Percentiles rank a stretch among this genome's conserved stretches.
phyloP scores from a whole-genome alignment of 352 stramenopile genomes.

The Phytophthora fragariaefolia region DNA sequence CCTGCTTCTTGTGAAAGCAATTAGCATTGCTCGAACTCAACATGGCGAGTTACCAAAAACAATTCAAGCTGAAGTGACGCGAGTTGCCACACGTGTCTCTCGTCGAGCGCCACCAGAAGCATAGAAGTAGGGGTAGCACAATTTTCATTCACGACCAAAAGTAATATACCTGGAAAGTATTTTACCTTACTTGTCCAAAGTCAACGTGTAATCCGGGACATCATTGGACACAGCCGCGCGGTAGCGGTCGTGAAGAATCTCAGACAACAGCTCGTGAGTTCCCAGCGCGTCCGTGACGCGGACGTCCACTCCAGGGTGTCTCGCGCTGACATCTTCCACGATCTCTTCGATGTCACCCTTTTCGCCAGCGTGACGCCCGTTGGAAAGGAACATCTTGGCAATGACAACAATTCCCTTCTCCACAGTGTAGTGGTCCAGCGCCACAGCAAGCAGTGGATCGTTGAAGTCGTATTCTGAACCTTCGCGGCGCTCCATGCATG shows the following conservation, averaged over 20 bases:
- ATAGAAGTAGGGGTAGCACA: slow-evolving; percentile 9
- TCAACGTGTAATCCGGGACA: slow-evolving; percentile 34
- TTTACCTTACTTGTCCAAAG: slow-evolving; percentile 11
- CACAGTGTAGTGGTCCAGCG: slow-evolving; percentile 70
- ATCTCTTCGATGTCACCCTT: slow-evolving; percentile 86
- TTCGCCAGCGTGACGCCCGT: slow-evolving; percentile 73
- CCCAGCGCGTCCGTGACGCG: slow-evolving; percentile 70
- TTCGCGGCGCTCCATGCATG: slow-evolving; percentile 83
- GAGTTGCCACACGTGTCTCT: slow-evolving; percentile 55
- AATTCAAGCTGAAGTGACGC: slow-evolving; percentile 62
- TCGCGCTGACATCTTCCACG: slow-evolving; percentile 47
- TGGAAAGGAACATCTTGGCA: slow-evolving; percentile 80
- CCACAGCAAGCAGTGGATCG: slow-evolving; percentile 73
- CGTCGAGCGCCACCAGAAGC: slow-evolving; percentile 28
- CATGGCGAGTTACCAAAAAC: slow-evolving; percentile 57
- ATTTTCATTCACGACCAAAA: too few species aligned
- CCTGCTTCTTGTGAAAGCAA: slow-evolving; percentile 66
- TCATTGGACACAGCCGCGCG: slow-evolving; percentile 37
- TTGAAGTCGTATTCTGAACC: slow-evolving; percentile 82
- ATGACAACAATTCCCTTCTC: slow-evolving; percentile 67
- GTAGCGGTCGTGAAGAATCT: slow-evolving; percentile 77
- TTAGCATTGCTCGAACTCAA: slow-evolving; percentile 62
- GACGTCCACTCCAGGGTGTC: slow-evolving; percentile 57
- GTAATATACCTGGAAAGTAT: slow-evolving; percentile 2
- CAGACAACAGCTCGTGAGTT: slow-evolving; percentile 63